Evolutionary conservation across 441 rosid species (phyloP).

Genomic region (Syzygium syzygioides): DNA sequence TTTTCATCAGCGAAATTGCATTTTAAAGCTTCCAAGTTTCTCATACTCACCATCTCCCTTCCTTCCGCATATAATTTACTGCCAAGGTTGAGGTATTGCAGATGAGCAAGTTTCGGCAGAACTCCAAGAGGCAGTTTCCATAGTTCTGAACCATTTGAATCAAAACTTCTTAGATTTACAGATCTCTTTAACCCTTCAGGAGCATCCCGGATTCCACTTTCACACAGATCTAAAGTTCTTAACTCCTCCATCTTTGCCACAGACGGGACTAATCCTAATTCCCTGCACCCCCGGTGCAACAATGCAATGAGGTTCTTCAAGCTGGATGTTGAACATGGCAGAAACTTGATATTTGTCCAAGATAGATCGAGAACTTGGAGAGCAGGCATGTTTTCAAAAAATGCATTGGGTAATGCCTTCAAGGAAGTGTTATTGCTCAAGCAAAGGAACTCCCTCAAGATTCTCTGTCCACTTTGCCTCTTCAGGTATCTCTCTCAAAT

Average conservation of each 20-base stretch:
- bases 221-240: background rate
- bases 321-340: background rate
- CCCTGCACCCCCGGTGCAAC: background rate
- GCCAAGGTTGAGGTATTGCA: background rate
- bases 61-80: background rate
- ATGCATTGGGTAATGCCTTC: background rate
- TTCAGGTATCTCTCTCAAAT: background rate
- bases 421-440: background rate
- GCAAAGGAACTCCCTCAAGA: background rate
- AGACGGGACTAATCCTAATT: background rate
- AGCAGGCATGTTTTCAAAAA: background rate
- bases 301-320: background rate
- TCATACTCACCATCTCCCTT: background rate
- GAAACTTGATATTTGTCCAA: background rate
- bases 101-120: background rate
- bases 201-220: background rate
- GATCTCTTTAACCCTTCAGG: background rate
- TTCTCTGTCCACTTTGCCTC: background rate
- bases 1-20: background rate
- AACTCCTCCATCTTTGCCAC: background rate
- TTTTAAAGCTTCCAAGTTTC: background rate
- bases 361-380: background rate
- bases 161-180: background rate
- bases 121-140: background rate
- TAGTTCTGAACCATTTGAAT: background rate